Evolutionary conservation across 1,284 basidiomycete species (phyloP).

Genomic region (Papiliotrema nemorosa): DNA sequence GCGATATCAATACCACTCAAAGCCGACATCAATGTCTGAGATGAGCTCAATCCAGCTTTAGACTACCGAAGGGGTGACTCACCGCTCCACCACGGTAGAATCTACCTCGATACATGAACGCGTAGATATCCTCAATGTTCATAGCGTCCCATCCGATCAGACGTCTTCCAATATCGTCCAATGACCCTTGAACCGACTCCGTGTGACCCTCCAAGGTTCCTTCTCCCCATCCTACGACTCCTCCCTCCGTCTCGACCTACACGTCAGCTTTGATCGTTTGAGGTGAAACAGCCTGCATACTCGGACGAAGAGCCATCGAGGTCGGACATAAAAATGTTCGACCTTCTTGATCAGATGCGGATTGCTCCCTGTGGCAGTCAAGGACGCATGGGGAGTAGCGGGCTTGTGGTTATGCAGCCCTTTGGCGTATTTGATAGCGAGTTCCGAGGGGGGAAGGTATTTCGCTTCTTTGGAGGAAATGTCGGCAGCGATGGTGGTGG

Average conservation of each 20-base stretch:
- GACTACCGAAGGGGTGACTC: not conserved
- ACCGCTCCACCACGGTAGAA: constrained; percentile 65
- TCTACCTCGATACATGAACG: constrained; percentile 60
- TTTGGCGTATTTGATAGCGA: constrained; percentile 34
- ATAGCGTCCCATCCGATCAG: constrained; percentile 61
- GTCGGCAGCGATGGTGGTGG: constrained; percentile 23
- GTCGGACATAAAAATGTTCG: constrained; percentile 63
- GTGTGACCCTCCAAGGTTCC: constrained; percentile 55
- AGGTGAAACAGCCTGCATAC: constrained; percentile 39
- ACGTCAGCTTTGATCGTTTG: not conserved
- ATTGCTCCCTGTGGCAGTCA: constrained; percentile 17
- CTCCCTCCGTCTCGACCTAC: constrained; percentile 58
- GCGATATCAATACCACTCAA: constrained; percentile 55
- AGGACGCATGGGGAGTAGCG: constrained; percentile 25
- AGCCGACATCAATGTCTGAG: constrained; percentile 61
- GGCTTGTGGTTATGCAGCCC: constrained; percentile 32
- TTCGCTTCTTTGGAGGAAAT: constrained; percentile 28
- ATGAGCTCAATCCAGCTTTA: not conserved
- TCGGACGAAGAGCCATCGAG: constrained; percentile 72
- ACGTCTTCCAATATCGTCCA: constrained; percentile 58
- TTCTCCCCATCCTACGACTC: constrained; percentile 63
- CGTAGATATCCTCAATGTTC: constrained; percentile 61
- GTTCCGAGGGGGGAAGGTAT: constrained; percentile 41
- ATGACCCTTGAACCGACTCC: constrained; percentile 70
- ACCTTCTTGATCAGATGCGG: constrained; percentile 39